Conservation (phyloP, 331 rosid species). For the Arachis monticola region DNA sequence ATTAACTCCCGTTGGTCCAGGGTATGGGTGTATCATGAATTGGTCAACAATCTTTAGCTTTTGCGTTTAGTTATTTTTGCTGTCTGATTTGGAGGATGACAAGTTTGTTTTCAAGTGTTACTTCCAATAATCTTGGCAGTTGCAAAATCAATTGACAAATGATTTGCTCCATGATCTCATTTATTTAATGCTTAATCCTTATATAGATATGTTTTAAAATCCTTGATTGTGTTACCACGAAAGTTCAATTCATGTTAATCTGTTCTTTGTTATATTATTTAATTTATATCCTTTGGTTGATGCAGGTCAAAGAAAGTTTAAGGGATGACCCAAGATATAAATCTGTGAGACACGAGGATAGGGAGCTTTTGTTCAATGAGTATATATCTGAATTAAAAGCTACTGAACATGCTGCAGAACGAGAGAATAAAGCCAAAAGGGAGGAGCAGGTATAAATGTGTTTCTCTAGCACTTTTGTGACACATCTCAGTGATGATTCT, state of each 20-base stretch:
- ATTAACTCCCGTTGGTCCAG: slow-evolving; percentile 94
- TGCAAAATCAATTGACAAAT: slow-evolving; percentile 26
- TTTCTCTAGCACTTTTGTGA: slow-evolving; percentile 26
- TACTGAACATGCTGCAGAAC: slow-evolving; percentile 72
- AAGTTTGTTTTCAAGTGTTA: background rate
- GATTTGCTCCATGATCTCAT: background rate
- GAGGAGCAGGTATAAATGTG: slow-evolving; percentile 82
- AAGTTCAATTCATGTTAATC: slow-evolving; percentile 11
- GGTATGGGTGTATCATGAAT: slow-evolving; percentile 59
- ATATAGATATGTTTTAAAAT: background rate
- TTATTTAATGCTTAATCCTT: background rate
- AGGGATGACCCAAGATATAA: slow-evolving; percentile 87
- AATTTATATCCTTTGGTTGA: slow-evolving; percentile 34
- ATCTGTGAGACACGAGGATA: slow-evolving; percentile 84
- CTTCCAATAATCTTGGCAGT: slow-evolving; percentile 1
- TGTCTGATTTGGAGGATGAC: slow-evolving; percentile 13
- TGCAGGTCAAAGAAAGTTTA: slow-evolving; percentile 84
- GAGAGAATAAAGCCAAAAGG: slow-evolving; percentile 80
- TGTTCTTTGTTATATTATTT: background rate
- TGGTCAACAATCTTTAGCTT: slow-evolving; percentile 25
- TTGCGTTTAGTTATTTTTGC: background rate
- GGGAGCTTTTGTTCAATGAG: slow-evolving; percentile 78
- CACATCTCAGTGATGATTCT: background rate
- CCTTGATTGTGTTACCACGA: background rate
- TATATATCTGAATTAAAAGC: slow-evolving; percentile 83